These are phyloP conservation scores for Eragrostis nindensis DNA, from an alignment of 176 grass and related monocot species.

Conservation along the genomic window DNA sequence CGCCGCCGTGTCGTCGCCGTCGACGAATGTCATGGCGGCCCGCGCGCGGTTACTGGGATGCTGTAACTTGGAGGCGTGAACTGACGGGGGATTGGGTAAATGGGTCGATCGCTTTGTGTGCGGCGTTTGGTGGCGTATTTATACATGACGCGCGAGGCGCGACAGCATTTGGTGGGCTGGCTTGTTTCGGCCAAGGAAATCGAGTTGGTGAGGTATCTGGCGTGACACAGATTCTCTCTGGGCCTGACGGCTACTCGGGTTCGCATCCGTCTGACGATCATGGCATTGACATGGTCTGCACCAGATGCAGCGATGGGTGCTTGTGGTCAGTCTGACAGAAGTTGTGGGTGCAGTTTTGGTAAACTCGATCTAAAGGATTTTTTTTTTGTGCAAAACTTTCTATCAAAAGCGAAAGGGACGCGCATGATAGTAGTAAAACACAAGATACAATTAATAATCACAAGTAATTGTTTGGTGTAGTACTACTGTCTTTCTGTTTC, in stretches of 20 bases:
- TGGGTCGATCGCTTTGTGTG: neutral
- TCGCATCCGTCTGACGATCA: neutral
- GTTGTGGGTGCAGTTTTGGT: neutral
- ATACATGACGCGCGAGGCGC: neutral
- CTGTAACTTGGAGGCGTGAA: neutral
- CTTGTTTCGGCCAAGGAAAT: neutral
- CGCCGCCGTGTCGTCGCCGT: neutral
- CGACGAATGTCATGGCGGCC: neutral
- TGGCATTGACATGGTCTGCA: neutral
- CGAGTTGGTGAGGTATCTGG: neutral
- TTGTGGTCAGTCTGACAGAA: no score
- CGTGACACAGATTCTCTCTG: neutral
- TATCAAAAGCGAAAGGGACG: neutral
- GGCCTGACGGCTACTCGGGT: no score
- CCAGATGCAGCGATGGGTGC: neutral
- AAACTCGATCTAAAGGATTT: neutral
- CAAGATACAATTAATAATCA: neutral
- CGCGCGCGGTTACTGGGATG: neutral
- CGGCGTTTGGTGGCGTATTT: constrained; percentile 24
- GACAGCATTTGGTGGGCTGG: neutral
- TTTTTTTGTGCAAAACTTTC: neutral
- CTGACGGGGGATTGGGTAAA: neutral
- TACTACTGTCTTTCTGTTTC: no score
- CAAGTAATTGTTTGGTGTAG: neutral
- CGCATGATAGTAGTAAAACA: neutral